These are phyloP conservation scores for Phytophthora parvispora DNA, from an alignment of 352 stramenopile species.

Conservation along the genomic window DNA sequence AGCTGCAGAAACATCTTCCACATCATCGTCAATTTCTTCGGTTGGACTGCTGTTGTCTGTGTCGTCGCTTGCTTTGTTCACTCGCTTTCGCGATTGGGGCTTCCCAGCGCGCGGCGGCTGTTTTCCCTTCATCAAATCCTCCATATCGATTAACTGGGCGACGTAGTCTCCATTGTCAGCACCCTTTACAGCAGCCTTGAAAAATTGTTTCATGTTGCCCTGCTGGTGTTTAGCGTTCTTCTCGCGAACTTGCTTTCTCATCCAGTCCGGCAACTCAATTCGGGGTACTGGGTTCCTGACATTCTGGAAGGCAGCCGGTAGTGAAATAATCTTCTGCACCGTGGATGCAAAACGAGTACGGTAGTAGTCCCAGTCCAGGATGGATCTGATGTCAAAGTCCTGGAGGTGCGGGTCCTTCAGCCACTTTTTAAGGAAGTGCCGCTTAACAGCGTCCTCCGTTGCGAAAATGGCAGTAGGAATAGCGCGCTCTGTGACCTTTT, in stretches of 20 bases:
- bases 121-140: constrained; percentile 60
- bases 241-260: constrained; percentile 94
- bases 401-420: constrained; percentile 93
- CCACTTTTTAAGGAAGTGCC: constrained; percentile 99
- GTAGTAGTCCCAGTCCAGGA: constrained; percentile 99
- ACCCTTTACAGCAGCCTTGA: constrained; percentile 56
- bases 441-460: constrained; percentile 94
- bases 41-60: constrained; percentile 20
- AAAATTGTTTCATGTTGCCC: constrained; percentile 93
- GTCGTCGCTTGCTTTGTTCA: constrained; percentile 19
- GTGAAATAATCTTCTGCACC: constrained; percentile 99
- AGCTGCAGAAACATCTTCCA: constrained; percentile 10
- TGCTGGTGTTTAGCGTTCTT: constrained; percentile 86
- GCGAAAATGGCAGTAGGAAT: constrained; percentile 99
- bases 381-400: constrained; percentile 94
- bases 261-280: constrained; percentile 97
- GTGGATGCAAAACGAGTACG: constrained; percentile 83
- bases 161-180: constrained; percentile 53
- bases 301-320: constrained; percentile 98
- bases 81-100: constrained; percentile 15
- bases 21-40: constrained; percentile 41
- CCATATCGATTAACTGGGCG: constrained; percentile 76
- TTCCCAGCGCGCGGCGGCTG: constrained; percentile 16
- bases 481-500: constrained; percentile 98
- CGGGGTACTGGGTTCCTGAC: constrained; percentile 97